Percentiles rank a stretch among this genome's conserved stretches.
Evolutionary conservation across 192 early-diverging fungal species (phyloP).

Genomic region (Umbelopsis sp.): DNA sequence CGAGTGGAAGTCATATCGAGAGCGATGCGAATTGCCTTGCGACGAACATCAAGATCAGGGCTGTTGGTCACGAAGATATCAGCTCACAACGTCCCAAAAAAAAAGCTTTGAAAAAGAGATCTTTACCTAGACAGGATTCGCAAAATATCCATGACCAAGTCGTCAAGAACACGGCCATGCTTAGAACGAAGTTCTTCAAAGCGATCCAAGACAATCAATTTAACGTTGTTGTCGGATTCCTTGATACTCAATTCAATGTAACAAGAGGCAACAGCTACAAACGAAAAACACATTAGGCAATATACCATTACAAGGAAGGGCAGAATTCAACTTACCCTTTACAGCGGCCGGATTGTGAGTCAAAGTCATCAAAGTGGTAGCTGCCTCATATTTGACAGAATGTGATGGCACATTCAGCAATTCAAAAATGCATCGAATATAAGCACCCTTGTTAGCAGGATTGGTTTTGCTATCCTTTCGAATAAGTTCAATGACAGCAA

Average conservation of each 20-base stretch:
- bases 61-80: constrained; percentile 36
- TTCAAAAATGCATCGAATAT: constrained; percentile 89
- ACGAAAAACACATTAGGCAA: neutral
- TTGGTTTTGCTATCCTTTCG: constrained; percentile 87
- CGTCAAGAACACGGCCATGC: constrained; percentile 87
- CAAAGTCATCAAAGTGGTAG: constrained; percentile 85
- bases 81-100: neutral
- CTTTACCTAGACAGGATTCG: constrained; percentile 77
- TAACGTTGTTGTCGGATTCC: constrained; percentile 98
- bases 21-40: constrained; percentile 83
- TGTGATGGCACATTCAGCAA: constrained; percentile 79
- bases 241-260: constrained; percentile 91
- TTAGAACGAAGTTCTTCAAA: constrained; percentile 88
- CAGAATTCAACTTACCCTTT: constrained; percentile 60
- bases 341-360: constrained; percentile 88
- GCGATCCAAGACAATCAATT: constrained; percentile 93
- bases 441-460: constrained; percentile 86
- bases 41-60: constrained; percentile 94
- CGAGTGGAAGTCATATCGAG: constrained; percentile 89
- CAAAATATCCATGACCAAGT: constrained; percentile 96
- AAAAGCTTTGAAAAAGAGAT: constrained; percentile 18
- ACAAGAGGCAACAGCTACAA: constrained; percentile 80
- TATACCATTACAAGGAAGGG: neutral
- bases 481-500: constrained; percentile 93
- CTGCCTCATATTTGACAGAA: constrained; percentile 98